Percentiles rank a stretch among this genome's conserved stretches.
These are phyloP conservation scores for Carallia brachiata DNA, from an alignment of 345 rosid species.

Conservation along the genomic window DNA sequence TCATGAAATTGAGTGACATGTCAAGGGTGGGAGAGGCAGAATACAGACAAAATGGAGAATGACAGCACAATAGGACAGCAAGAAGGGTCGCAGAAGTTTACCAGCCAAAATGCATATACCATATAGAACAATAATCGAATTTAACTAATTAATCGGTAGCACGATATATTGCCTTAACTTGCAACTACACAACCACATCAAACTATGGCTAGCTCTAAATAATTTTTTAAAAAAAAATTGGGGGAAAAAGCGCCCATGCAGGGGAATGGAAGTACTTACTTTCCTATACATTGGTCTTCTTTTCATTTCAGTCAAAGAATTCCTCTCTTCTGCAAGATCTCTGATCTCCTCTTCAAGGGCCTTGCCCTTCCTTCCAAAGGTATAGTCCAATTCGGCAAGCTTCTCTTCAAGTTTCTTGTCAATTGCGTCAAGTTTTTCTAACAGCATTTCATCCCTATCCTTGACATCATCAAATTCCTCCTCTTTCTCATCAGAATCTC, in stretches of 20 bases:
- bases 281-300: conserved; percentile 75
- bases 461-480: conserved; percentile 95
- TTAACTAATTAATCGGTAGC: no score
- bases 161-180: no score
- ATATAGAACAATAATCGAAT: no score
- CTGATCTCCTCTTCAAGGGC: conserved; percentile 88
- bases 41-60: no score
- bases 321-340: conserved; percentile 91
- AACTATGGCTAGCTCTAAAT: no score
- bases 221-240: no score
- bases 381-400: conserved; percentile 81
- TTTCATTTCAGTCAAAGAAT: conserved; percentile 83
- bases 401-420: conserved; percentile 83
- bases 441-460: conserved; percentile 72
- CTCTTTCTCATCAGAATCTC: conserved; percentile 43
- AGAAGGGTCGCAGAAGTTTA: no score
- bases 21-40: no score
- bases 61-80: no score
- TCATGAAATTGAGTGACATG: no score
- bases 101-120: no score
- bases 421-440: conserved; percentile 71
- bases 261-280: conserved; percentile 38
- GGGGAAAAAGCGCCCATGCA: background rate
- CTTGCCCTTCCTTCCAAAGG: conserved; percentile 91
- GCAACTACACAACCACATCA: no score